These are phyloP conservation scores for Phyllosticta capitalensis DNA, from an alignment of 2,329 filamentous ascomycete genomes.

Conservation along the genomic window DNA sequence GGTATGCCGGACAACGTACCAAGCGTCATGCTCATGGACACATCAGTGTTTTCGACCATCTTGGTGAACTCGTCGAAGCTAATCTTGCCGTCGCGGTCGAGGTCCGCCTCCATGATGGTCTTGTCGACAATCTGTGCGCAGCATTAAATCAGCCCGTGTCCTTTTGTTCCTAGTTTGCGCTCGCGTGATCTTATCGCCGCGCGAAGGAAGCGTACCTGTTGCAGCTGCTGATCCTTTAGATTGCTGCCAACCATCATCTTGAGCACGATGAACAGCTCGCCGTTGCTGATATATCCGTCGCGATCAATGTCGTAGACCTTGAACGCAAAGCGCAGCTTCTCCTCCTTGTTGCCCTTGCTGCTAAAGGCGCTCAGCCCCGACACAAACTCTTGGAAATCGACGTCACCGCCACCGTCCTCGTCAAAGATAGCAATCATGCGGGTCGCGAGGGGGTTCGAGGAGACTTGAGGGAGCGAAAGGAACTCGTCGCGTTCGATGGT, in stretches of 20 bases:
- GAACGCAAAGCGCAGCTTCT: conserved; percentile 96
- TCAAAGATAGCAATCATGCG: conserved; percentile 99
- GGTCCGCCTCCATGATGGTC: conserved; percentile 98
- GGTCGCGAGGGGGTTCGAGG: conserved; percentile 92
- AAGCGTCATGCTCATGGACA: conserved; percentile 59
- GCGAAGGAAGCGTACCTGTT: conserved; percentile 48
- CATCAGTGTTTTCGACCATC: conserved; percentile 93
- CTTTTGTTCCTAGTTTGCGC: not conserved
- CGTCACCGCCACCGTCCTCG: conserved; percentile 93
- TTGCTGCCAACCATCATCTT: conserved; percentile 99
- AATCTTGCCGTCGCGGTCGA: conserved; percentile 93
- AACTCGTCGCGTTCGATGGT: conserved; percentile 99
- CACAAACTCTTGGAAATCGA: conserved; percentile 98
- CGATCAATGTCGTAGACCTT: conserved; percentile 99
- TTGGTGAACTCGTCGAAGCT: conserved; percentile 98
- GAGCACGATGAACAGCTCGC: conserved; percentile 95
- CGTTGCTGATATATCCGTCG: conserved; percentile 97
- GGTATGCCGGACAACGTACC: conserved; percentile 33
- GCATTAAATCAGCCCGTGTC: conserved; percentile 12
- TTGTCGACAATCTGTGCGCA: conserved; percentile 78
- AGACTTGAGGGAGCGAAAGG: conserved; percentile 91
- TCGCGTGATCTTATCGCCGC: not conserved
- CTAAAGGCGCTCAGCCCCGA: conserved; percentile 91
- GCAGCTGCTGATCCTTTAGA: conserved; percentile 95
- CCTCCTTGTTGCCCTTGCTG: conserved; percentile 97